A percentile compares a stretch with the other conserved stretches of the same genome.
Conservation (phyloP, 2,329 filamentous ascomycete genomes). For the Cadophora sp. region DNA sequence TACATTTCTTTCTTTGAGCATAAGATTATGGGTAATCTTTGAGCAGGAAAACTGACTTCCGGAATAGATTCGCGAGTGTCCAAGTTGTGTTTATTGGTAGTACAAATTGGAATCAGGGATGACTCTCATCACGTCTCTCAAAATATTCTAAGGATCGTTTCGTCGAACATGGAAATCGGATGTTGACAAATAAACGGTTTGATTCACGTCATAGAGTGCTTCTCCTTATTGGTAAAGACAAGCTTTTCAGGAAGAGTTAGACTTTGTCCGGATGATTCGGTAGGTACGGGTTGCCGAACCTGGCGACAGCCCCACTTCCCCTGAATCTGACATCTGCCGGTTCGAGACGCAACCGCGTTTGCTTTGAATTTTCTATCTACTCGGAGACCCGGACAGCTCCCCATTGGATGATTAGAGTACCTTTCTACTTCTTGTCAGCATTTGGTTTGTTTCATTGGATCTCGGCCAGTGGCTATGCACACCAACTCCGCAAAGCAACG, state of each 20-base stretch:
- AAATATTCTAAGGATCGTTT: neutral
- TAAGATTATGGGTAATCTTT: neutral
- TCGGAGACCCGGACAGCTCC: neutral
- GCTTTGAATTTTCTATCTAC: neutral
- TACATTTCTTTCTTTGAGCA: neutral
- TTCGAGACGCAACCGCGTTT: conserved; percentile 5
- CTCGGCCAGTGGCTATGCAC: neutral
- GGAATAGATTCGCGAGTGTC: conserved; percentile 21
- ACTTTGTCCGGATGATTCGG: neutral
- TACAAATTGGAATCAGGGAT: conserved; percentile 8
- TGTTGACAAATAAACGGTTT: too few species aligned
- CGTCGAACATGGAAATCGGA: neutral
- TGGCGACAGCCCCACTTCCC: conserved; percentile 11
- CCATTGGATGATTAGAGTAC: neutral
- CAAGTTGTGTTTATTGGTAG: conserved; percentile 26
- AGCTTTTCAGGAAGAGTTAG: neutral
- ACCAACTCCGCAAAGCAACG: neutral
- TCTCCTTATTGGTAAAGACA: neutral
- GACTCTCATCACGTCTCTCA: neutral
- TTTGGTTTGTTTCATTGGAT: neutral
- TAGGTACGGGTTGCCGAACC: neutral
- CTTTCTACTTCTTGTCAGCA: neutral
- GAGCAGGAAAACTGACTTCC: neutral
- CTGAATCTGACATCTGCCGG: neutral
- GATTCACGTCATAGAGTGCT: too few species aligned